phyloP scores from a whole-genome alignment of 164 flowering plant genomes.

The Euptelea pleiosperma region DNA sequence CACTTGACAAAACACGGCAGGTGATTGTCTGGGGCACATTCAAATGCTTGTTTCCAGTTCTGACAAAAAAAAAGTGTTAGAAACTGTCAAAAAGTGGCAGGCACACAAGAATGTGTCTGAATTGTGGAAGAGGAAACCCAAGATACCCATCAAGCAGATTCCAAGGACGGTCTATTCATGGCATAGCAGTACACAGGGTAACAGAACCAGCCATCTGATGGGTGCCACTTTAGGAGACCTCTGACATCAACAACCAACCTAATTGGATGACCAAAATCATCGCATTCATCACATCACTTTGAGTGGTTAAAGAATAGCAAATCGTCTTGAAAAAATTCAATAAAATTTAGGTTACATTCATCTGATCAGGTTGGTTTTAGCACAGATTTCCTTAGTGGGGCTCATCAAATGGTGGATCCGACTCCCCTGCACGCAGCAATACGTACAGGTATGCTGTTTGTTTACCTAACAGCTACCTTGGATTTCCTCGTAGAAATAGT shows the following conservation, averaged over 20 bases:
- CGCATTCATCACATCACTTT: no score
- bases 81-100: neutral
- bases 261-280: neutral
- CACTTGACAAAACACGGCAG: conserved; percentile 58
- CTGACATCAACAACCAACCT: neutral
- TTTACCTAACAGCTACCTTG: conserved; percentile 3
- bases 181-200: conserved; percentile 2
- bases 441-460: neutral
- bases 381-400: neutral
- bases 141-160: neutral
- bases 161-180: neutral
- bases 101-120: neutral
- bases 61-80: conserved; percentile 15
- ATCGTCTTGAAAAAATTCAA: no score
- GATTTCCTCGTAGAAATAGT: conserved; percentile 1
- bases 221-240: neutral
- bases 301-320: no score
- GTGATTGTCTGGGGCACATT: conserved; percentile 62
- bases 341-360: no score
- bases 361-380: no score
- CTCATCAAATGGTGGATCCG: neutral
- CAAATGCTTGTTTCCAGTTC: conserved; percentile 34
- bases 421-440: neutral
- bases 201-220: neutral
- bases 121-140: conserved; percentile 1